phyloP scores from a whole-genome alignment of 2,329 filamentous ascomycete genomes.

The Talaromyces sp. region DNA sequence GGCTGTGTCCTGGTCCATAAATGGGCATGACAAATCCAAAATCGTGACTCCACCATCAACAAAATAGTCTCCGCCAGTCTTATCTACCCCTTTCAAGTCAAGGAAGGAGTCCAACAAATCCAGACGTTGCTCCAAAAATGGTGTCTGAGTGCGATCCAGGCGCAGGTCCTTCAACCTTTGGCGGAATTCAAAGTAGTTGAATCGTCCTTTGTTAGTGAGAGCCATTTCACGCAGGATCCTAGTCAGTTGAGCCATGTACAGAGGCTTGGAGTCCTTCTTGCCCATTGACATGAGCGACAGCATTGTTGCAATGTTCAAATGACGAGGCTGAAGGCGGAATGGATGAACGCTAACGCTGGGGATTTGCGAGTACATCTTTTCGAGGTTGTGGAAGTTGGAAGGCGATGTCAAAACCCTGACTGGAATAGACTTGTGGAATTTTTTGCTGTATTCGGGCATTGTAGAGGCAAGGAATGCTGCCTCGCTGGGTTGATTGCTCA shows the following conservation, averaged over 20 bases:
- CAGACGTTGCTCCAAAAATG: slow-evolving; percentile 24
- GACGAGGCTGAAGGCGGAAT: slow-evolving; percentile 22
- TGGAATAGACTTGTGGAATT: slow-evolving; percentile 15
- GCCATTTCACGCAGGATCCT: slow-evolving; percentile 28
- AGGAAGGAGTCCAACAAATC: slow-evolving; percentile 27
- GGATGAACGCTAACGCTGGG: slow-evolving; percentile 23
- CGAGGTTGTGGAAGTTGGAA: slow-evolving; percentile 23
- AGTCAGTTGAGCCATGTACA: slow-evolving; percentile 26
- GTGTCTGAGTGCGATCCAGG: slow-evolving; percentile 20
- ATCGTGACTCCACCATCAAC: slow-evolving; percentile 51
- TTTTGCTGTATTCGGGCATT: slow-evolving; percentile 17
- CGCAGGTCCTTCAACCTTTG: slow-evolving; percentile 16
- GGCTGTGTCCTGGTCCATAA: slow-evolving; percentile 62
- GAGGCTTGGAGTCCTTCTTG: slow-evolving; percentile 20
- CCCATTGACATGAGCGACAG: slow-evolving; percentile 27
- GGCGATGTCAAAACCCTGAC: slow-evolving; percentile 26
- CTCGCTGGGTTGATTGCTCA: slow-evolving; percentile 48
- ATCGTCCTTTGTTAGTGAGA: slow-evolving; percentile 18
- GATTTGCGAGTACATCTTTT: slow-evolving; percentile 24
- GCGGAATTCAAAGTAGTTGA: slow-evolving; percentile 27
- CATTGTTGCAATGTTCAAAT: slow-evolving; percentile 25
- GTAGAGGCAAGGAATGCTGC: slow-evolving; percentile 35
- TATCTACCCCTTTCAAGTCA: slow-evolving; percentile 14
- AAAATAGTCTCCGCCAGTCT: slow-evolving; percentile 16
- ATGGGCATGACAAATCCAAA: slow-evolving; percentile 70